Conservation (phyloP, 371 early-diverging fungal genomes). For the Massospora cicadina region DNA sequence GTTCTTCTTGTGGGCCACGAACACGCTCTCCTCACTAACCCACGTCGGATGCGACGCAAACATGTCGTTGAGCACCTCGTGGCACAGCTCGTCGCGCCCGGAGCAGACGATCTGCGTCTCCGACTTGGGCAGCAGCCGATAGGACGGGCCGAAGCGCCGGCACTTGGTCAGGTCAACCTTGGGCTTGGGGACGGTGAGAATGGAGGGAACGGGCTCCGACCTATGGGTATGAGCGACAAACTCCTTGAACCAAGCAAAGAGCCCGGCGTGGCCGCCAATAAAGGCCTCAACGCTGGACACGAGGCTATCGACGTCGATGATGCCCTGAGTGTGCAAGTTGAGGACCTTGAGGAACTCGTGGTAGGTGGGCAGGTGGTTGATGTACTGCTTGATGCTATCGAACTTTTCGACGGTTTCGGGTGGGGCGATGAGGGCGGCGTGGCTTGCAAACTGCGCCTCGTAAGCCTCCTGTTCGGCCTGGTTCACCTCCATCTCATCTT, state of each 20-base stretch:
- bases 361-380: slow-evolving; percentile 72
- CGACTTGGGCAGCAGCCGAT: slow-evolving; percentile 46
- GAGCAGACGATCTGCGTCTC: slow-evolving; percentile 47
- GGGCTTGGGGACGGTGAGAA: slow-evolving; percentile 24
- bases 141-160: slow-evolving; percentile 44
- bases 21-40: slow-evolving; percentile 87
- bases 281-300: slow-evolving; percentile 70
- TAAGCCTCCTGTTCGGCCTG: slow-evolving; percentile 12
- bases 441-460: slow-evolving; percentile 13
- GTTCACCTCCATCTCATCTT: neutral
- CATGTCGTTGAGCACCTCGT: slow-evolving; percentile 89
- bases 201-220: slow-evolving; percentile 24
- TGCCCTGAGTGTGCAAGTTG: slow-evolving; percentile 90
- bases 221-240: slow-evolving; percentile 79
- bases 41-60: slow-evolving; percentile 92
- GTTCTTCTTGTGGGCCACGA: slow-evolving; percentile 86
- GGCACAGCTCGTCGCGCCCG: slow-evolving; percentile 73
- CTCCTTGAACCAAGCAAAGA: slow-evolving; percentile 86
- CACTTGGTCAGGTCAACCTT: slow-evolving; percentile 41
- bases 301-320: slow-evolving; percentile 65
- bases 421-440: slow-evolving; percentile 22
- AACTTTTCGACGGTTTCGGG: slow-evolving; percentile 81
- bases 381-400: slow-evolving; percentile 68
- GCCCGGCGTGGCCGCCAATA: slow-evolving; percentile 49
- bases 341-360: slow-evolving; percentile 94